Evolutionary conservation across 257 asterid genomes (phyloP).

Genomic region (Hygrophila difformis): DNA sequence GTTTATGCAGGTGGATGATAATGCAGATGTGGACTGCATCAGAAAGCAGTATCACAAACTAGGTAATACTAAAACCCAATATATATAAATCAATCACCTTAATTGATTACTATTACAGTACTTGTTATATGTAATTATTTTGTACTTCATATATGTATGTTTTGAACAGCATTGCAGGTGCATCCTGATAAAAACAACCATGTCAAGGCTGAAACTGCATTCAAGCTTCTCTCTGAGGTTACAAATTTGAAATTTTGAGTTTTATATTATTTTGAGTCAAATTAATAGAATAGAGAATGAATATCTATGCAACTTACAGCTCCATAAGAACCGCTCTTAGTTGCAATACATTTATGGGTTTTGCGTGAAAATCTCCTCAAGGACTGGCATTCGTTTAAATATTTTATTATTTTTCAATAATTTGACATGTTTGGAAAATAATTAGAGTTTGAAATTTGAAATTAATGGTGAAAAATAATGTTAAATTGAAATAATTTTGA

Average conservation of each 20-base stretch:
- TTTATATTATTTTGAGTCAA: background rate
- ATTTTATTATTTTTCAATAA: too few species aligned
- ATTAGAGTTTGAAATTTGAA: too few species aligned
- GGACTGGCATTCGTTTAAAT: too few species aligned
- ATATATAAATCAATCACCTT: background rate
- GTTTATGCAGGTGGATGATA: conserved; percentile 43
- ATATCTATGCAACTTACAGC: too few species aligned
- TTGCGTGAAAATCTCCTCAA: too few species aligned
- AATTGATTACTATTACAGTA: background rate
- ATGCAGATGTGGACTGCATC: conserved; percentile 37
- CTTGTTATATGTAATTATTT: background rate
- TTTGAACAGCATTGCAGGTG: conserved; percentile 50
- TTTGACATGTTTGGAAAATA: too few species aligned
- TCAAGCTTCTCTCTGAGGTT: conserved; percentile 80
- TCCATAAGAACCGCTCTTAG: too few species aligned
- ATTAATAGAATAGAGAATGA: too few species aligned
- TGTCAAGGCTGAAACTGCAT: conserved; percentile 69
- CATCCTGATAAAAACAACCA: conserved; percentile 88
- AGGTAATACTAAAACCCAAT: conserved; percentile 31
- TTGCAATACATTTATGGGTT: too few species aligned
- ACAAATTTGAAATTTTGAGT: background rate
- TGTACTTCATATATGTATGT: background rate
- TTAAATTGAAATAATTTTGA: too few species aligned
- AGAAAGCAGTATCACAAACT: conserved; percentile 55
- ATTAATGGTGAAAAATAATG: too few species aligned